A percentile compares a stretch with the other conserved stretches of the same genome.
Conservation (phyloP, 164 flowering plant species). For the Aristolochia fimbriata region DNA sequence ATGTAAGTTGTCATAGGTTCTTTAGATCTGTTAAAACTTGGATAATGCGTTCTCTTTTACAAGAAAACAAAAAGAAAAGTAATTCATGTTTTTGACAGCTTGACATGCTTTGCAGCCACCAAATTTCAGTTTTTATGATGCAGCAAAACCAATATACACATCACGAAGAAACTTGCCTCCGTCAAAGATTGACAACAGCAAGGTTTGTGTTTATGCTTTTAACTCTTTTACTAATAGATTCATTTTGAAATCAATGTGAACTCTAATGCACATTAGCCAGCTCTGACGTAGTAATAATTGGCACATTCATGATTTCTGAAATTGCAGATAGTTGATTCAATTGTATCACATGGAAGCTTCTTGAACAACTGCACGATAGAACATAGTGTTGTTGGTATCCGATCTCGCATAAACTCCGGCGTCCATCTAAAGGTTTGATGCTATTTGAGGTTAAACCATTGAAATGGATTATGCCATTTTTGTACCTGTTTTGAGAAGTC, state of each 20-base stretch:
- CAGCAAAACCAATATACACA: slow-evolving; percentile 80
- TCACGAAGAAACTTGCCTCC: slow-evolving; percentile 95
- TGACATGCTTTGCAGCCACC: slow-evolving; percentile 52
- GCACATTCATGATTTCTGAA: not conserved
- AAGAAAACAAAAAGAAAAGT: not conserved
- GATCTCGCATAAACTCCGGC: slow-evolving; percentile 63
- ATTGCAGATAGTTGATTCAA: slow-evolving; percentile 80
- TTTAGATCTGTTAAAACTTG: not conserved
- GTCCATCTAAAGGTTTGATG: slow-evolving; percentile 73
- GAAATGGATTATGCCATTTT: too few relatives aligned
- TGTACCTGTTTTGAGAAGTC: too few relatives aligned
- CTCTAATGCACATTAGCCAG: too few relatives aligned
- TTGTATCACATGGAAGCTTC: slow-evolving; percentile 91
- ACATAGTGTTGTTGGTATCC: slow-evolving; percentile 85
- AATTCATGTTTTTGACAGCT: not conserved
- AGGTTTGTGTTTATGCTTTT: slow-evolving; percentile 33
- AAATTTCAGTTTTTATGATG: slow-evolving; percentile 87
- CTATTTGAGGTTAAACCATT: too few relatives aligned
- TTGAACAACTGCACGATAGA: slow-evolving; percentile 56
- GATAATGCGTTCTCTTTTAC: not conserved
- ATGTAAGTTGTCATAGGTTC: slow-evolving; percentile 37
- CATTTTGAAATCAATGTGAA: too few relatives aligned
- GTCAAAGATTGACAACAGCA: slow-evolving; percentile 67
- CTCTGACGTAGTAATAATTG: not conserved
- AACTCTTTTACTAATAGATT: too few relatives aligned